Base-by-base conservation (phyloP, 257 asterid species). In the Solanum bulbocastanum region DNA sequence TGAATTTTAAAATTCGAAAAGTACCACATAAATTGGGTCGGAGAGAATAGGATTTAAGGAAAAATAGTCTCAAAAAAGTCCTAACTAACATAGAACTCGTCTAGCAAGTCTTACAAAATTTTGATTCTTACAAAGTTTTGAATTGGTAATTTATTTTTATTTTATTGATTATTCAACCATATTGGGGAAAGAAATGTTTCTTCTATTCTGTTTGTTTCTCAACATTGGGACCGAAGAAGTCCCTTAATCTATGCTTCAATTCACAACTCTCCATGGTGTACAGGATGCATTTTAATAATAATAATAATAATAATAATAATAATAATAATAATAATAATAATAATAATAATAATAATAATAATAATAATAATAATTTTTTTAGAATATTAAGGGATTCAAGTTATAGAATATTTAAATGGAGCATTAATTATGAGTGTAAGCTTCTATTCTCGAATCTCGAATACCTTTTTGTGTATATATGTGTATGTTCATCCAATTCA, bases 401-500 rank as follows among this genome's bases (percentile, higher is more conserved):
- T 37, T 39, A 39, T 76, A 65, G 25, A 33, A 69, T 44, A 79
- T 79, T 44, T 79, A 20, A 44, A 44, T 44, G 27, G 27, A 79
- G 85, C 85, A 79, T 79, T 79, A 79, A 44, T 79, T 79, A 79
- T 46, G 12, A 42, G 66, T 69, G 85, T 76, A 65, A 88, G 88
- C 82, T 88, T 91, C 92, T 71, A 87, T 91, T 94, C 92, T 91
- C 87, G 90, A 92, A 91, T 87, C 93, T 90, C 89, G 91, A 93
- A 83, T 89, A 71, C 86, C 36, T n/a, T 62, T 27, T 71, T 86
- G 73, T 83, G 65, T 83, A 36, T 81, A 56, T 84, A 65, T 84
- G 25, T 65, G 22, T 65, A 83, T 44, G 76, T 91, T 83, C 83
- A 88, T 52, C 22, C 84, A 85, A 85, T 22, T 84, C 79, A 86